A percentile compares a stretch with the other conserved stretches of the same genome.
Conservation (phyloP, 768 basidiomycete species). For the Mycena albidolilacea region DNA sequence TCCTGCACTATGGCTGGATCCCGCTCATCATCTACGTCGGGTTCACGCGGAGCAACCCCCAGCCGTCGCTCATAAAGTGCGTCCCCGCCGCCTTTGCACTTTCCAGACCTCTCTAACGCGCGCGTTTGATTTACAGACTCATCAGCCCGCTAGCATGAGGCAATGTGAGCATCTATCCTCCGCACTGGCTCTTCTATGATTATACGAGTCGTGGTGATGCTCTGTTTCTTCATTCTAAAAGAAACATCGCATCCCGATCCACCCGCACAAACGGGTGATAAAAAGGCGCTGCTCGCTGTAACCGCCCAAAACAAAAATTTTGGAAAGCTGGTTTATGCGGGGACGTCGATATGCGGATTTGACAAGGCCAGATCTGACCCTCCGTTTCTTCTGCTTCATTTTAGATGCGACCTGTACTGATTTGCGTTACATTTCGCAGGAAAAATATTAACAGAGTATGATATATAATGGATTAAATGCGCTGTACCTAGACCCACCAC, state of each 20-base stretch:
- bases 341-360: constrained; percentile 67
- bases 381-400: constrained; percentile 18
- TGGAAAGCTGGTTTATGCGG: constrained; percentile 64
- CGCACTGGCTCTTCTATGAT: constrained; percentile 56
- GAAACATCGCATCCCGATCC: constrained; percentile 52
- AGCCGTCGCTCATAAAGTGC: constrained; percentile 95
- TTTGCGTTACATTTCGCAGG: constrained; percentile 1
- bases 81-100: constrained; percentile 49
- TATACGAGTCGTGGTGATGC: constrained; percentile 80
- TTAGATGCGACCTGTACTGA: constrained; percentile 6
- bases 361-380: constrained; percentile 94
- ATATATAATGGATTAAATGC: constrained; percentile 34
- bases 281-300: constrained; percentile 55
- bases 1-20: constrained; percentile 96
- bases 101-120: constrained; percentile 27
- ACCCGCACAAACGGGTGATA: constrained; percentile 41
- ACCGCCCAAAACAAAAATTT: constrained; percentile 49
- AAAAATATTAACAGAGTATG: constrained; percentile 25
- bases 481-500: constrained; percentile 6
- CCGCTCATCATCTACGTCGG: constrained; percentile 97
- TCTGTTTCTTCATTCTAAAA: constrained; percentile 19
- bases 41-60: constrained; percentile 92
- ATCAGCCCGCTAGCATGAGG: constrained; percentile 92
- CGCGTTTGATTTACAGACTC: constrained; percentile 66
- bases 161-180: constrained; percentile 49